Evolutionary conservation across 805 yeast species (phyloP), one percentile per base, ranked within the genome.

Genomic region (Maudiozyma turicensis): DNA sequence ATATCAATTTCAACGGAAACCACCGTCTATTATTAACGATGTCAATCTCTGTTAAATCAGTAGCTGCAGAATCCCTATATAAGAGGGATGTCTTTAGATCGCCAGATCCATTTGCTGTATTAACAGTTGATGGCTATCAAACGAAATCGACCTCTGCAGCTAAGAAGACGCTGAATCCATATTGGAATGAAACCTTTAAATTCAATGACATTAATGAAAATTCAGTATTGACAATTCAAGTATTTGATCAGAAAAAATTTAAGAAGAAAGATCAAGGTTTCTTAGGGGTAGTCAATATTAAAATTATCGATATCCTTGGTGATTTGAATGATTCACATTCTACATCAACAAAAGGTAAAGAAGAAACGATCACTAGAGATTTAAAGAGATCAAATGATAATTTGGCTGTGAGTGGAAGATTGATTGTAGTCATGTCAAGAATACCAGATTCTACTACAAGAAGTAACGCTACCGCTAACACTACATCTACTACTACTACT

Each of bases 251-350:
- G 66, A 90, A 89, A 66, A 93, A 93, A 69, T 93, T 93, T 72
- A 93, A 93, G 67, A 89, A 88, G 80, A 90, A 89, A 76, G 99
- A 93, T 65, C 99, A 93, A 68, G 99, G 99, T 5, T 93, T 93
- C 59, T 73, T 93, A 47, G 99, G 99, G 50, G 98, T 93, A 15
- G 93, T 93, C 52, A 93, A 93, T 66, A 78, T 93, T 47, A 76
- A 95, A 55, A 78, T 93, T 32, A 91, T 91, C 41, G 98, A 93
- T 66, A 88, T 86, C 31, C 43, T 66, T 44, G 65, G 67, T 6
- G 64, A 61, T 52, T 77, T 91, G 50, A 95, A 89, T 63, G 72
- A 83, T 39, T 47, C 52, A 8, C 55, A 56, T 31, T 13, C 8
- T 29, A 20, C 2, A 3, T 53, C 61, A 31, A 32, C 54, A 15